phyloP scores from a whole-genome alignment of 2,329 filamentous ascomycete species.

The Phyllosticta citriasiana region DNA sequence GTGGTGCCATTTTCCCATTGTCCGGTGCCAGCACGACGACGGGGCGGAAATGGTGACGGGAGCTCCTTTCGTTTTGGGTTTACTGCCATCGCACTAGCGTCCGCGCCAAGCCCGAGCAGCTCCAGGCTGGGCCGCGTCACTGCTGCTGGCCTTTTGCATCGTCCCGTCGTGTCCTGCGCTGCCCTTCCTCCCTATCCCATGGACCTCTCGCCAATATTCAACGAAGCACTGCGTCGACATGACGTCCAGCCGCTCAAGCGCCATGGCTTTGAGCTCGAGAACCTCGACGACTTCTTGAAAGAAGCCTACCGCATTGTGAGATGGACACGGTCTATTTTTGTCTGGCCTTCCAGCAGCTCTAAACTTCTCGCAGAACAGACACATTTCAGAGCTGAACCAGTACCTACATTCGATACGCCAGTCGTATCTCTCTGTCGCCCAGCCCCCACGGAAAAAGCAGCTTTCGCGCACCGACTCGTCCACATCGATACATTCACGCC shows the following conservation, averaged over 20 bases:
- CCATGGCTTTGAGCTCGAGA: conserved; percentile 29
- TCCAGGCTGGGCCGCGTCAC: neutral
- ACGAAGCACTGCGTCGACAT: conserved; percentile 54
- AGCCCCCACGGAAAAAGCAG: conserved; percentile 46
- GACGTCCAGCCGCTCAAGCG: conserved; percentile 42
- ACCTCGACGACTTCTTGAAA: conserved; percentile 77
- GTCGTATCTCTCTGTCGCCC: conserved; percentile 78
- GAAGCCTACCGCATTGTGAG: conserved; percentile 87
- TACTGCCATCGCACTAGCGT: neutral
- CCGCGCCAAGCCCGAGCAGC: neutral
- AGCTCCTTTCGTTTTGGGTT: neutral
- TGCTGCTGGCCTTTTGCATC: neutral
- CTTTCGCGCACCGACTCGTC: conserved; percentile 28
- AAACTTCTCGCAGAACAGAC: conserved; percentile 55
- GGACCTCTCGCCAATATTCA: conserved; percentile 60
- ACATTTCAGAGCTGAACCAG: conserved; percentile 68
- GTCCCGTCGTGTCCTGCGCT: neutral
- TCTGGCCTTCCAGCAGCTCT: conserved; percentile 13
- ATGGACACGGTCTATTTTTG: conserved; percentile 17
- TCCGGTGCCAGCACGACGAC: neutral
- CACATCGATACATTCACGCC: conserved; percentile 19
- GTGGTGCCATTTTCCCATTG: neutral
- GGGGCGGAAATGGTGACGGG: neutral
- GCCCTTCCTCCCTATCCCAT: conserved; percentile 15
- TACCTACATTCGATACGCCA: conserved; percentile 79